Conservation (phyloP, 1,139 yeast genomes). For the Debaryomyces robertsiae region DNA sequence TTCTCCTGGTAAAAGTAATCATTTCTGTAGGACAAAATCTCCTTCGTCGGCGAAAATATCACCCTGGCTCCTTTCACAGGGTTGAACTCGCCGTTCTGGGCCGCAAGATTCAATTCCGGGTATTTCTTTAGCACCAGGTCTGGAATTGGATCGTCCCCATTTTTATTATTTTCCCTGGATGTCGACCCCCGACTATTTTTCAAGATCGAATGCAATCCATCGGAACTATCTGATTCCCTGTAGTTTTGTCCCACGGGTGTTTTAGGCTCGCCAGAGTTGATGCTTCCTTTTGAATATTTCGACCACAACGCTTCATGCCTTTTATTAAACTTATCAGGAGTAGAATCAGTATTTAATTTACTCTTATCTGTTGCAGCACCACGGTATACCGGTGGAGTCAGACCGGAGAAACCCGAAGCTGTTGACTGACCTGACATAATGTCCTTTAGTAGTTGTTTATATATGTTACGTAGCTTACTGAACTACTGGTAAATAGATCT, state of each 20-base stretch:
- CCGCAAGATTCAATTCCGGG: conserved; percentile 38
- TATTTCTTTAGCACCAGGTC: conserved; percentile 28
- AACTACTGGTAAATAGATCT: background rate
- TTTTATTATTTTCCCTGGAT: background rate
- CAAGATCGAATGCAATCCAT: conserved; percentile 12
- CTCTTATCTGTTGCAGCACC: conserved; percentile 17
- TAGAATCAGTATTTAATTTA: conserved; percentile 19
- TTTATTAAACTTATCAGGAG: conserved; percentile 14
- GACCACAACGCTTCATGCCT: conserved; percentile 11
- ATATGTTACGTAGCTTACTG: background rate
- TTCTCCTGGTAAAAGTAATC: conserved; percentile 20
- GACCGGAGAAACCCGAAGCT: conserved; percentile 14
- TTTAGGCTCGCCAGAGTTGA: conserved; percentile 6
- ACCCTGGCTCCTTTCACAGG: conserved; percentile 47
- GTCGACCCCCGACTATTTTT: conserved; percentile 10
- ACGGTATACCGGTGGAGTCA: conserved; percentile 12
- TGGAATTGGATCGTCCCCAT: conserved; percentile 13
- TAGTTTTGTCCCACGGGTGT: conserved; percentile 10
- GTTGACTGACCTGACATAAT: conserved; percentile 12
- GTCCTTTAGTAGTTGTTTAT: background rate
- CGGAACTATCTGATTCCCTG: conserved; percentile 4
- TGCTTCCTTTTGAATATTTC: conserved; percentile 10
- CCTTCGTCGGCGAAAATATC: conserved; percentile 44
- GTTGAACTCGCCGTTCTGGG: conserved; percentile 32
- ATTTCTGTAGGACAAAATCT: conserved; percentile 23